phyloP scores from a whole-genome alignment of 2,329 filamentous ascomycete genomes.

The Cytospora leucostoma region DNA sequence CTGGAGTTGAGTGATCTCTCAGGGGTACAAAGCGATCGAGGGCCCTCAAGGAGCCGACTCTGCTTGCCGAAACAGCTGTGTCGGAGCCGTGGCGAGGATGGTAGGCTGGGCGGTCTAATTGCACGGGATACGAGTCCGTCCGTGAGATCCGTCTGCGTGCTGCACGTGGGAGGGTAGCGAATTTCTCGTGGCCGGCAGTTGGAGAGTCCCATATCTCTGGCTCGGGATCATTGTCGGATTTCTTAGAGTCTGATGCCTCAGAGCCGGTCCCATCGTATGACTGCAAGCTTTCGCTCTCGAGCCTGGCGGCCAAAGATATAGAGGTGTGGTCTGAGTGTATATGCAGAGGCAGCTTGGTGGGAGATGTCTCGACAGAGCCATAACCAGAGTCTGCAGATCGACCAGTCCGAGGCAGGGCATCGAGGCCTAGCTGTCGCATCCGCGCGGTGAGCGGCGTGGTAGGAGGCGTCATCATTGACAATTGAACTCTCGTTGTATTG shows the following conservation, averaged over 20 bases:
- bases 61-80: constrained; percentile 12
- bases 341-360: not conserved
- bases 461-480: constrained; percentile 11
- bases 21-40: constrained; percentile 56
- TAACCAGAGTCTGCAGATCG: constrained; percentile 28
- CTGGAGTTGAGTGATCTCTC: constrained; percentile 39
- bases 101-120: not conserved
- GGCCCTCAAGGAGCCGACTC: constrained; percentile 29
- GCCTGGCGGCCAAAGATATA: constrained; percentile 9
- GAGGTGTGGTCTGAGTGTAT: not conserved
- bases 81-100: constrained; percentile 23
- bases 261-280: constrained; percentile 27
- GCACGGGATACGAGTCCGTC: constrained; percentile 18
- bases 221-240: not conserved
- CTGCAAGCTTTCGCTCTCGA: constrained; percentile 4
- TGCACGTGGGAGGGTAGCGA: constrained; percentile 17
- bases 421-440: constrained; percentile 13
- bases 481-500: not conserved
- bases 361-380: constrained; percentile 25
- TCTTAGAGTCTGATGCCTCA: constrained; percentile 13
- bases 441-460: constrained; percentile 13
- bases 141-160: constrained; percentile 19
- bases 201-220: not conserved
- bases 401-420: constrained; percentile 7
- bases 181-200: not conserved